Base-by-base conservation (phyloP, 1,139 yeast genomes). In the Groenewaldozyma sp. region DNA sequence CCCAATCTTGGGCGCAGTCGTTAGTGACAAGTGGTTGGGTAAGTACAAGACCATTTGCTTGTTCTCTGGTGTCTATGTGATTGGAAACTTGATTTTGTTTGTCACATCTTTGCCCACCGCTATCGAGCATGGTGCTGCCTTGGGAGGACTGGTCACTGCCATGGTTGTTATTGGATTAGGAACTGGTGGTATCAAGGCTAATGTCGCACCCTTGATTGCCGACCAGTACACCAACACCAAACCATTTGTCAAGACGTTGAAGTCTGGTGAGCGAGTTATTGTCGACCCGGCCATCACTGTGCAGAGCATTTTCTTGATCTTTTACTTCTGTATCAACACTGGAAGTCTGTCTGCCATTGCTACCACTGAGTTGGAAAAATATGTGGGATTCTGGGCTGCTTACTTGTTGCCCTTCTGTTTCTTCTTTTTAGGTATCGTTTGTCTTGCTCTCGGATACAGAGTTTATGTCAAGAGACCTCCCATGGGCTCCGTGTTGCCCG, bases 171-270 rank as follows among this genome's bases (percentile, higher is more conserved):
- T 82, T 55, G 91, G 93, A 53, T 51, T 81, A 35, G 93, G 86
- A 42, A 78, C 93, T 28, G 93, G 94, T 55, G 79, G 87, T 57
- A 82, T 83, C 59, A 83, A 83, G 61, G 70, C 91, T 31, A 82
- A 82, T 53, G 78, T 82, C 36, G 70, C 84, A 21, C 93, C 93
- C 26, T 68, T 82, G 56, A 74, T 83, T 58, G 87, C 87, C 40
- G 93, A 82, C 56, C 94, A 83, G 65, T 70, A 71, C 53, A 67
- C 71, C 35, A 70, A 73, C 53, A 65, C 74, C 33, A 68, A 70
- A 47, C 81, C 77, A 43, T 74, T 71, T 43, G 76, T 83, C 39
- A 72, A 70, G 55, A 74, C 71, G 2, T 64, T 72, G 39, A 74
- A 76, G 48, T 56, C 65, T 33, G 94, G 86, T 38, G 80, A 76